Percentiles rank a stretch among this genome's conserved stretches.
Conservation (phyloP, 2,329 filamentous ascomycete genomes). For the Epichloe sylvatica region DNA sequence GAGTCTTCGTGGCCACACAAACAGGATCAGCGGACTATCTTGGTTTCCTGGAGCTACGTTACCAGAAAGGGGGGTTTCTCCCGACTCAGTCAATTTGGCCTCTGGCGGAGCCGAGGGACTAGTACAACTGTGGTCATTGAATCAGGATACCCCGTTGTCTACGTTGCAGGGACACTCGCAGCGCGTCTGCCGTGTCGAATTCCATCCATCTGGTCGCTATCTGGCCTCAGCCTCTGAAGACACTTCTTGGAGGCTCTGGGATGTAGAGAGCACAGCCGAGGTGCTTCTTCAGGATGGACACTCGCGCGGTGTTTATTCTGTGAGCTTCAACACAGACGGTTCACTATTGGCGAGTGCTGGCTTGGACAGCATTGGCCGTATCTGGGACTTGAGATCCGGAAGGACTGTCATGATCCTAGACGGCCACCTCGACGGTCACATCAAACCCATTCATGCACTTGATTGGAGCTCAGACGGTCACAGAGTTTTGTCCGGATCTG, state of each 20-base stretch:
- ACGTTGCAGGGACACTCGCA: conserved; percentile 73
- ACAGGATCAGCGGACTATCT: conserved; percentile 76
- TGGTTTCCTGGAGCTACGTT: conserved; percentile 81
- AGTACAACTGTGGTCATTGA: conserved; percentile 80
- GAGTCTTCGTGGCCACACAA: conserved; percentile 69
- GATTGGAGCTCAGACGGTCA: conserved; percentile 90
- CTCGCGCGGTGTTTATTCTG: conserved; percentile 79
- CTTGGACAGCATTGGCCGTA: conserved; percentile 81
- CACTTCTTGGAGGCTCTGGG: conserved; percentile 94
- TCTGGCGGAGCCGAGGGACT: conserved; percentile 81
- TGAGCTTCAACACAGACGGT: conserved; percentile 83
- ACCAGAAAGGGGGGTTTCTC: conserved; percentile 53
- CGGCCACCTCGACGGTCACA: conserved; percentile 64
- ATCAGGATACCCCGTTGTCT: conserved; percentile 69
- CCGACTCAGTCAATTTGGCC: conserved; percentile 66
- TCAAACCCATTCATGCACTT: conserved; percentile 82
- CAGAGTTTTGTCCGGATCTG: conserved; percentile 82
- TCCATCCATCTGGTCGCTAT: conserved; percentile 83
- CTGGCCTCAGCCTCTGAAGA: conserved; percentile 90
- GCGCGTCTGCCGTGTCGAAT: conserved; percentile 82
- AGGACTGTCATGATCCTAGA: conserved; percentile 93
- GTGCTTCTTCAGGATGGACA: conserved; percentile 86
- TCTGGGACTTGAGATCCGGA: conserved; percentile 90
- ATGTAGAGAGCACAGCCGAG: conserved; percentile 73
- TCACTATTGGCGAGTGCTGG: conserved; percentile 86